Conservation (phyloP, 495 filamentous ascomycete genomes). For the Neurospora pannonica region DNA sequence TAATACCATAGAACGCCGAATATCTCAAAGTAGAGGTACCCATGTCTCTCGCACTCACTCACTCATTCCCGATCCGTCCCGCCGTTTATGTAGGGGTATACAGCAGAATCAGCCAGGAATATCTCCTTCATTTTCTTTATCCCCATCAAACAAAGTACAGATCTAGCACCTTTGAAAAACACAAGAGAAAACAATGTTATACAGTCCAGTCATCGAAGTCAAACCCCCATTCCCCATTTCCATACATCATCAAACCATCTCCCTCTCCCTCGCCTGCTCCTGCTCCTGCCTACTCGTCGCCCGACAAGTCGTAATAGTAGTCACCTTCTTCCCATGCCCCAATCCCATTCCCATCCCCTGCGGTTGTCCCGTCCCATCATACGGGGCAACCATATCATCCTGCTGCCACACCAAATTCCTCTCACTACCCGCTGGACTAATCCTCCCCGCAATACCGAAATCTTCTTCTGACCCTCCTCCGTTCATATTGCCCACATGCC, state of each 20-base stretch:
- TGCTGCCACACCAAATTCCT: conserved; percentile 9
- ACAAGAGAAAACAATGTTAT: not conserved
- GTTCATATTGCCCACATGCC: not conserved
- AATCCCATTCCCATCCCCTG: not conserved
- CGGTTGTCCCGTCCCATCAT: not conserved
- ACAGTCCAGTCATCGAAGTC: not conserved
- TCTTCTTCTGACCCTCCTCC: not conserved
- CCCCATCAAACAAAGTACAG: too few species aligned
- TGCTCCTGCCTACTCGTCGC: not conserved
- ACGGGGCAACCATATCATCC: not conserved
- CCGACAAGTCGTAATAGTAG: not conserved
- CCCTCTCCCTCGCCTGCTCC: not conserved
- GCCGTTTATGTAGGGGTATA: too few species aligned
- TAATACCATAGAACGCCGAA: too few species aligned
- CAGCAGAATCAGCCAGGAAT: too few species aligned
- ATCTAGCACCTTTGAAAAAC: too few species aligned
- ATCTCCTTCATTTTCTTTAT: too few species aligned
- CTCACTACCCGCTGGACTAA: conserved; percentile 11
- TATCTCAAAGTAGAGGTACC: too few species aligned
- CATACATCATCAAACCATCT: not conserved
- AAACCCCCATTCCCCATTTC: not conserved
- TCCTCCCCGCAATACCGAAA: not conserved
- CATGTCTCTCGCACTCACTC: too few species aligned
- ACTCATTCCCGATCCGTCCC: too few species aligned
- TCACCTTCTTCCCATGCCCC: not conserved